A percentile compares a stretch with the other conserved stretches of the same genome.
Evolutionary conservation across 2,329 filamentous ascomycete genomes (phyloP).

Genomic region (Zasmidium citrigriseum): DNA sequence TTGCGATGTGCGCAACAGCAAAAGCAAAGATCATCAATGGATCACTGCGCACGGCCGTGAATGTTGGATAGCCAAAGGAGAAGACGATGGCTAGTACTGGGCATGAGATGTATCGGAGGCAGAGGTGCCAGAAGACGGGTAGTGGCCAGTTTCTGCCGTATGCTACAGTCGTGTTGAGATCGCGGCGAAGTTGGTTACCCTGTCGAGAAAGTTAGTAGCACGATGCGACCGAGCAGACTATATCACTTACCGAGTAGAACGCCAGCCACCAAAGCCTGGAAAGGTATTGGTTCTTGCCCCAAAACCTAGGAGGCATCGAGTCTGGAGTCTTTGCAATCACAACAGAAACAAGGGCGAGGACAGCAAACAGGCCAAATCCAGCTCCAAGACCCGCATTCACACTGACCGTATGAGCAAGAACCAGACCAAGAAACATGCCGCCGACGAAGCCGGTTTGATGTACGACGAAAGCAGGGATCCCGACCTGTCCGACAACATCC

Average conservation of each 20-base stretch:
- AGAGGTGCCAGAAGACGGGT: constrained; percentile 52
- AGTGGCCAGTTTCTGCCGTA: constrained; percentile 59
- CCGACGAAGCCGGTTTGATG: constrained; percentile 56
- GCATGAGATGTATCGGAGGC: constrained; percentile 54
- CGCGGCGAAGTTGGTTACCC: constrained; percentile 39
- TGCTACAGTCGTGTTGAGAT: constrained; percentile 57
- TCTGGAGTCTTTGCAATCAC: constrained; percentile 15
- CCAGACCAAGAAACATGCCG: constrained; percentile 55
- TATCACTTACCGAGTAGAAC: constrained; percentile 57
- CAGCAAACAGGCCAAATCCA: constrained; percentile 54
- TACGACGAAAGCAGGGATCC: constrained; percentile 46
- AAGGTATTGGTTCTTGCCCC: background rate
- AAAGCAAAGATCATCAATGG: constrained; percentile 47
- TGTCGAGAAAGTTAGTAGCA: background rate
- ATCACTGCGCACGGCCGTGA: constrained; percentile 45
- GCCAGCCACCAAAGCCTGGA: constrained; percentile 54
- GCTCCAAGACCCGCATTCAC: constrained; percentile 35
- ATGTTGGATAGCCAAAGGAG: constrained; percentile 52
- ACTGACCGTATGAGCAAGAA: constrained; percentile 48
- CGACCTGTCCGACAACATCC: constrained; percentile 48
- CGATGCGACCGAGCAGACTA: background rate
- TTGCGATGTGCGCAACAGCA: constrained; percentile 34
- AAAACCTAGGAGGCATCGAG: constrained; percentile 5
- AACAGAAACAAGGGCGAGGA: constrained; percentile 40
- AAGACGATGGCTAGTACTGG: constrained; percentile 56